Evolutionary conservation across 139 green algal genomes (phyloP).

Genomic region (Astrephomene gubernaculifera): DNA sequence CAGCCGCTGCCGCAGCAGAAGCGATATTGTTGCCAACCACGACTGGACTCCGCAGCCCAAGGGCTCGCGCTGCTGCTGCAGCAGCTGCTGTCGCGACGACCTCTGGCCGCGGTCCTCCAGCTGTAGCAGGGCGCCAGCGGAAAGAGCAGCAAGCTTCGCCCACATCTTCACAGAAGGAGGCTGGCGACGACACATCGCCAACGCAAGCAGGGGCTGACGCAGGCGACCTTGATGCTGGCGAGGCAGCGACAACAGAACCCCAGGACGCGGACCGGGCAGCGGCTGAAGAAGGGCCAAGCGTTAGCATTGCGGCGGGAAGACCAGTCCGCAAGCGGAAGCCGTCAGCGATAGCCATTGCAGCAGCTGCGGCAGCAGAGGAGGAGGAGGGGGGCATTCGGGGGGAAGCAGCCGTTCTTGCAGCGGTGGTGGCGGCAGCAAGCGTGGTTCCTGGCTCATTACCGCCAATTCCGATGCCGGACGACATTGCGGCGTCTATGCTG

Average conservation of each 20-base stretch:
- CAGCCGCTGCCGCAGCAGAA: background rate
- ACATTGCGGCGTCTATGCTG: background rate
- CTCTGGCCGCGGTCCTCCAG: background rate
- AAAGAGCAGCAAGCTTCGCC: background rate
- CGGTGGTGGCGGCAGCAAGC: conserved; percentile 2
- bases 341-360: conserved; percentile 13
- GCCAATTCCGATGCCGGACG: background rate
- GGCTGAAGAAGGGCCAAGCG: background rate
- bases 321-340: conserved; percentile 30
- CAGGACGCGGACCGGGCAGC: background rate
- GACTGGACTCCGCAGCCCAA: conserved; percentile 18
- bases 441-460: background rate
- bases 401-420: conserved; percentile 5
- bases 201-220: background rate
- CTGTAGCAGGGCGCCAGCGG: background rate
- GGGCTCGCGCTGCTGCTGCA: background rate
- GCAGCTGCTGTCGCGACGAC: background rate
- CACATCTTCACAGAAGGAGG: background rate
- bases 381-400: background rate
- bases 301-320: background rate
- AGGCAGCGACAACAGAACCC: background rate
- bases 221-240: background rate
- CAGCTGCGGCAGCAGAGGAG: conserved; percentile 5
- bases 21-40: background rate
- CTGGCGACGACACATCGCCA: background rate